Evolutionary conservation across 306 rosid species (phyloP).

Genomic region (Ziziphus jujuba): DNA sequence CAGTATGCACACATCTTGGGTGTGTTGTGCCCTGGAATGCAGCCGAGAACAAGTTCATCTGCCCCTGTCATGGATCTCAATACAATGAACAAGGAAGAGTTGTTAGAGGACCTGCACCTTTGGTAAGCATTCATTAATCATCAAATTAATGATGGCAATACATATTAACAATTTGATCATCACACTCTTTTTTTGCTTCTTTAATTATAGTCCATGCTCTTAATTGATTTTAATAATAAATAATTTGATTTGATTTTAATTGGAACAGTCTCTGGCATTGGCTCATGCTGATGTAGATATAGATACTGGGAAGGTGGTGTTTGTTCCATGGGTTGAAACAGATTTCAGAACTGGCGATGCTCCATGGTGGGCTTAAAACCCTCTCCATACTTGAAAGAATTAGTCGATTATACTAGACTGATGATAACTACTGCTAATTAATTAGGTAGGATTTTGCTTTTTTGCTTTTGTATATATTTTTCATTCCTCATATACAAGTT

Average conservation of each 20-base stretch:
- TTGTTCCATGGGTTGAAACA: constrained; percentile 94
- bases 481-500: too few relatives aligned
- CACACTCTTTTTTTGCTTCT: background rate
- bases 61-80: constrained; percentile 99
- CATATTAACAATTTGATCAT: background rate
- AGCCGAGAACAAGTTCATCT: constrained; percentile 87
- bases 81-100: constrained; percentile 90
- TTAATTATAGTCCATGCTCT: background rate
- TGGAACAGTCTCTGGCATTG: constrained; percentile 74
- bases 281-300: constrained; percentile 72
- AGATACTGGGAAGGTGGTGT: constrained; percentile 75
- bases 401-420: too few relatives aligned
- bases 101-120: constrained; percentile 97
- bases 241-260: too few relatives aligned
- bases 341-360: constrained; percentile 85
- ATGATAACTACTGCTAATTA: too few relatives aligned
- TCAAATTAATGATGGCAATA: background rate
- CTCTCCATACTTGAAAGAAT: background rate
- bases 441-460: too few relatives aligned
- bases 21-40: constrained; percentile 91
- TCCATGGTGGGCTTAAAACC: constrained; percentile 84
- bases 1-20: constrained; percentile 97
- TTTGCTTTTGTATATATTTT: too few relatives aligned
- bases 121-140: constrained; percentile 49
- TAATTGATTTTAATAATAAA: too few relatives aligned